Percentiles rank a stretch among this genome's conserved stretches.
These are phyloP conservation scores for Pholiota molesta DNA, from an alignment of 768 basidiomycete species.

Conservation along the genomic window DNA sequence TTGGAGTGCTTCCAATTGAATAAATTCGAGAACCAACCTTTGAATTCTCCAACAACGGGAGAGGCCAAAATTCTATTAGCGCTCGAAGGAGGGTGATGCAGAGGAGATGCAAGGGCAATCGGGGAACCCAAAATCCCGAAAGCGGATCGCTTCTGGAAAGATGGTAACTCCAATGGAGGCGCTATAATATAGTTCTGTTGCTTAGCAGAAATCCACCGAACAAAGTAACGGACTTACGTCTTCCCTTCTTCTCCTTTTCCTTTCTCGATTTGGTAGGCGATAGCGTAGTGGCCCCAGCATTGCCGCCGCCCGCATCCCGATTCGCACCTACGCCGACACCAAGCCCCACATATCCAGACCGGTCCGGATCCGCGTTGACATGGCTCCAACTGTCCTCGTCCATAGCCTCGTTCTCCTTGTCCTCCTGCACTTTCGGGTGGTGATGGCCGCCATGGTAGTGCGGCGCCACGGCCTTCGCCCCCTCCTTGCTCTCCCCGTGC, in stretches of 20 bases:
- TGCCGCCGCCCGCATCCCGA: slow-evolving; percentile 41
- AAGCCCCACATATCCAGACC: slow-evolving; percentile 32
- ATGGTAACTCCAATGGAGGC: slow-evolving; percentile 56
- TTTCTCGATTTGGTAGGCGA: slow-evolving; percentile 38
- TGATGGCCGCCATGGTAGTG: neutral
- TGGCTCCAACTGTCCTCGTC: slow-evolving; percentile 43
- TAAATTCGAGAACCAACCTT: slow-evolving; percentile 93
- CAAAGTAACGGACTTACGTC: slow-evolving; percentile 48
- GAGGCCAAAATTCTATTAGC: slow-evolving; percentile 49
- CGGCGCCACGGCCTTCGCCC: neutral
- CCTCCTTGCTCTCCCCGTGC: neutral
- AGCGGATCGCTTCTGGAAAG: slow-evolving; percentile 45
- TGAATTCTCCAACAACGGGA: slow-evolving; percentile 82
- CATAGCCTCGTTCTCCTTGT: slow-evolving; percentile 48
- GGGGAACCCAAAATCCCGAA: slow-evolving; percentile 53
- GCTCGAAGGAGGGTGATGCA: slow-evolving; percentile 33
- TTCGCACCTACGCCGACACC: slow-evolving; percentile 38
- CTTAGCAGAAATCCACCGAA: neutral
- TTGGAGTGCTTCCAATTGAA: slow-evolving; percentile 85
- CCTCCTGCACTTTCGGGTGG: slow-evolving; percentile 17
- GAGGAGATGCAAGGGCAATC: slow-evolving; percentile 41
- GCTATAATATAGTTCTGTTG: slow-evolving; percentile 35
- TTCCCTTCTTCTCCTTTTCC: slow-evolving; percentile 55
- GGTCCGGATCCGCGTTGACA: slow-evolving; percentile 35
- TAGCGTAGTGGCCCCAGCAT: slow-evolving; percentile 27